Base-by-base conservation (phyloP, 768 basidiomycete species). In the Mrakia blollopis region DNA sequence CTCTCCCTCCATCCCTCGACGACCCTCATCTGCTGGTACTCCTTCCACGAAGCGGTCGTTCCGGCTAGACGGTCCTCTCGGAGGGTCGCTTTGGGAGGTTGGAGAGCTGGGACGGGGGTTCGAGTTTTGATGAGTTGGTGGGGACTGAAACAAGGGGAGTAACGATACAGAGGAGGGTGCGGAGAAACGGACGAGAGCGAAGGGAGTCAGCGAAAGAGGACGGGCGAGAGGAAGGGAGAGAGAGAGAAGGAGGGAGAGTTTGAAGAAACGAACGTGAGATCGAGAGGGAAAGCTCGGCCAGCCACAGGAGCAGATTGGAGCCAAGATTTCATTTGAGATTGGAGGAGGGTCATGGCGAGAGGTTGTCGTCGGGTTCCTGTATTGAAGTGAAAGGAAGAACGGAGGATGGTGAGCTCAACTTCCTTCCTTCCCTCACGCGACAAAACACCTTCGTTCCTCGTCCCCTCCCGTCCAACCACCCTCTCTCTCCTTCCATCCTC, bases 1-100 rank as follows among this genome's bases (percentile, higher is more conserved):
- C 89, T 90, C 83, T 95, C 93, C 77, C 93, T 88, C 94, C 96
- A 98, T 83, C 93, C 92, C 61, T 99, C 96, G 1, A 95, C 90
- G 81, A 98, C 93, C 60, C 88, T 87, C 32, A 84, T 83, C 84
- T 96, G 90, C 32, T 90, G 90, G 90, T 93, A 96, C 32, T 83
- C 81, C 69, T 87, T 88, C 92, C 95, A 98, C 75, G 88, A 91
- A 8, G 89, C 87, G 0, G 94, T 94, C 0, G 92, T 93, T 14
- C 87, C 87, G 0, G 87, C 79, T 16, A 89, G 61, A 70, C 93
- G 88, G 80, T 95, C 93, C 75, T 91, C 89, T 65, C 94, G 90
- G 13, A 94, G 84, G 1, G 87, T 85, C 79, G 89, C 92, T 16
- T 87, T 87, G 0, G 94, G 89, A 35, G 87, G 86, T 30, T 87